Conservation (phyloP, 495 filamentous ascomycete species). For the Daldinia bambusicola region DNA sequence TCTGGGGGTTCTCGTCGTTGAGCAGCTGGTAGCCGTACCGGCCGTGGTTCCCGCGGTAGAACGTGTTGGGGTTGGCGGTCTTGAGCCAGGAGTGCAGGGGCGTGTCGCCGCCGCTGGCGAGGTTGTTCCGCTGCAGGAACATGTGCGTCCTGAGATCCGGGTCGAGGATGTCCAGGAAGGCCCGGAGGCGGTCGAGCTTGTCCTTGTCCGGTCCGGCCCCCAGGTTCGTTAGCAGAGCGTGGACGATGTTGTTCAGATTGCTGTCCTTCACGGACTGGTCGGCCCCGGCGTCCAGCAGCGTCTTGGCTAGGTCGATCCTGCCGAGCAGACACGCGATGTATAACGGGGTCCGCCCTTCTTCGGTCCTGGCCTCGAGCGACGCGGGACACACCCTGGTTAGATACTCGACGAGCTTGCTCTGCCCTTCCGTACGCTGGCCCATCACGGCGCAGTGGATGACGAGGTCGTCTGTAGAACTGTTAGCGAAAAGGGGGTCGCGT, state of each 20-base stretch:
- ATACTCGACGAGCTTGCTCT: constrained; percentile 67
- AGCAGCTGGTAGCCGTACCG: background rate
- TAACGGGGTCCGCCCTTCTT: constrained; percentile 68
- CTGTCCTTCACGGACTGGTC: constrained; percentile 67
- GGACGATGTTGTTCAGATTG: constrained; percentile 67
- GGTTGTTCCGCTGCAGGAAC: constrained; percentile 53
- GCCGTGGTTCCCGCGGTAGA: background rate
- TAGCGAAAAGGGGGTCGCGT: constrained; percentile 34
- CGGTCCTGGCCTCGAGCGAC: constrained; percentile 66
- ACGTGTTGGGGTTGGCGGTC: constrained; percentile 21
- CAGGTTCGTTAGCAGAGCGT: constrained; percentile 58
- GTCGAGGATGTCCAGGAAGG: constrained; percentile 65
- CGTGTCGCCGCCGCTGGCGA: constrained; percentile 49
- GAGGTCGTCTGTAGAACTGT: constrained; percentile 61
- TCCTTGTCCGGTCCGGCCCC: constrained; percentile 12
- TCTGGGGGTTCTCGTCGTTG: constrained; percentile 15
- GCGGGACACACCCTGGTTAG: constrained; percentile 66
- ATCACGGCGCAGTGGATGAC: constrained; percentile 74
- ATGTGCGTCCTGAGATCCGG: constrained; percentile 52
- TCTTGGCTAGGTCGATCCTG: constrained; percentile 62
- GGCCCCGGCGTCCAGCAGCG: constrained; percentile 71
- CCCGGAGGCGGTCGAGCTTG: constrained; percentile 46
- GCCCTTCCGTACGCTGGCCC: constrained; percentile 49
- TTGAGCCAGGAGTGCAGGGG: constrained; percentile 55
- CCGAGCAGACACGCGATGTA: constrained; percentile 64